A percentile compares a stretch with the other conserved stretches of the same genome.
phyloP scores from a whole-genome alignment of 75 land plant genomes.

The Cryptomeria japonica region DNA sequence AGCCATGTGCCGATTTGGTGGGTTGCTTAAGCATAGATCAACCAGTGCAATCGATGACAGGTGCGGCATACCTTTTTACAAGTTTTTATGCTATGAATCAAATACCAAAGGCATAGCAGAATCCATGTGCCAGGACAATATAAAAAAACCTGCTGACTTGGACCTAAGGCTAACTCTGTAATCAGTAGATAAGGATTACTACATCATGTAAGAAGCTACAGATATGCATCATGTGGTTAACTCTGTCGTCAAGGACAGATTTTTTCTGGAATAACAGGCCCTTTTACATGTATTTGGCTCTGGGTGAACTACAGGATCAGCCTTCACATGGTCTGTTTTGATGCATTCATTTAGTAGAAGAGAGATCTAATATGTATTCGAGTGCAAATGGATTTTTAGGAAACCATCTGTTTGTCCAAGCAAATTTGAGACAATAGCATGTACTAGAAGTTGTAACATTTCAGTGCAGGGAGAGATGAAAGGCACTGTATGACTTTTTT shows the following conservation, averaged over 20 bases:
- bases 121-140: background rate
- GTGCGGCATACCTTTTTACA: background rate
- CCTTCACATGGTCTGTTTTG: background rate
- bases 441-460: background rate
- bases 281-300: background rate
- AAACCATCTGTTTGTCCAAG: background rate
- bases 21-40: conserved; percentile 3
- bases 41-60: background rate
- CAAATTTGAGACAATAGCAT: background rate
- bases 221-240: background rate
- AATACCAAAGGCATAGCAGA: background rate
- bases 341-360: background rate
- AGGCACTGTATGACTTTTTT: background rate
- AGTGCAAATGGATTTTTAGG: background rate
- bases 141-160: conserved; percentile 1
- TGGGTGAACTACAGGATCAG: background rate
- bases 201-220: background rate
- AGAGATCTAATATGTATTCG: background rate
- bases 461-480: background rate
- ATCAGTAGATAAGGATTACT: background rate
- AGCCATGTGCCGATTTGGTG: background rate
- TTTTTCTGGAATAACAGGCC: background rate
- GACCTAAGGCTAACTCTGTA: conserved; percentile 11
- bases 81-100: conserved; percentile 10
- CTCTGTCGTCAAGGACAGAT: background rate